Percentiles rank a stretch among this genome's conserved stretches.
Evolutionary conservation across 2,329 filamentous ascomycete genomes (phyloP).

Genomic region (Aplosporella prunicola): DNA sequence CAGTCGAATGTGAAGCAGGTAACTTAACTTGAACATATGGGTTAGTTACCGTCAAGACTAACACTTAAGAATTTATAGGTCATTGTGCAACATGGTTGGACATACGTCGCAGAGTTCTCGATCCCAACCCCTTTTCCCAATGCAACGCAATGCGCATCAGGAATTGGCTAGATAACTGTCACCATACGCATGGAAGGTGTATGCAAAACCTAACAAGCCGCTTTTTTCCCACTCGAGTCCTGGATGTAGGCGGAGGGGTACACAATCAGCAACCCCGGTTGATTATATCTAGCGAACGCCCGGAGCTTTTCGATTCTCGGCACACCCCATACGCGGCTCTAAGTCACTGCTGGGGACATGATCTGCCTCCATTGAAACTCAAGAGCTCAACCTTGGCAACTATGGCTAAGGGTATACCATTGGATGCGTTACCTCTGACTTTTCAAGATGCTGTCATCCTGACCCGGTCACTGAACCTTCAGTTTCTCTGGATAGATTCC

Average conservation of each 20-base stretch:
- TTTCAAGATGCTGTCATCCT: constrained; percentile 10
- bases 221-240: neutral
- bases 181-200: neutral
- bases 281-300: neutral
- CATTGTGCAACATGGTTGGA: neutral
- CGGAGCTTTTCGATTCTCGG: neutral
- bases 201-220: neutral
- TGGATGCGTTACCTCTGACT: neutral
- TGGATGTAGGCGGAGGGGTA: neutral
- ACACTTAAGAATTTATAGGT: neutral
- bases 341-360: constrained; percentile 16
- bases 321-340: constrained; percentile 1
- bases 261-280: neutral
- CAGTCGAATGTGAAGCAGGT: no score
- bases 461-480: neutral
- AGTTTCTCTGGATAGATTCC: constrained; percentile 14
- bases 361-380: neutral
- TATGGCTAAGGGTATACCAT: neutral
- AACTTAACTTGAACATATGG: no score
- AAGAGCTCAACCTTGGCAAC: neutral
- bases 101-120: neutral
- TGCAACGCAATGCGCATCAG: neutral
- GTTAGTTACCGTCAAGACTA: no score
- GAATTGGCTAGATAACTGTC: neutral
- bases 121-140: neutral